Evolutionary conservation across 2,329 filamentous ascomycete species (phyloP), one percentile per base, ranked within the genome.

Genomic region (Thelonectria olida): DNA sequence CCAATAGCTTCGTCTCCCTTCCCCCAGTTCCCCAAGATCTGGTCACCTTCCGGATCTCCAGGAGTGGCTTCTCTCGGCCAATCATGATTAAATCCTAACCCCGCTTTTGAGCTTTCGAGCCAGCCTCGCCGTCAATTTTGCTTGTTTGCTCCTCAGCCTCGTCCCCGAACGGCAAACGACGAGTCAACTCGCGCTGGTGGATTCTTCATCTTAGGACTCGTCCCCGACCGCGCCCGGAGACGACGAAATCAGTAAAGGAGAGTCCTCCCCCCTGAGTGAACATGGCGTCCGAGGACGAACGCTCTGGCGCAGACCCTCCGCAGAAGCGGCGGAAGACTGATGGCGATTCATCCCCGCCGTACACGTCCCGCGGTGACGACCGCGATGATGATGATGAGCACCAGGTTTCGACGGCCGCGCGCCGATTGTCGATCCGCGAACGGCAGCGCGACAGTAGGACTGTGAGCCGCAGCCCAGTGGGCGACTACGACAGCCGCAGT

Each of bases 251-350:
- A 6, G 4, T 7, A 2, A 19, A 10, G 23, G 49, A n/a, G 13
- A 28, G 49, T 20, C 28, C 20, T 15, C 27, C 23, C 7, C 20
- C 17, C 19, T 41, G 10, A 28, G 38, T 23, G 25, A 53, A 62
- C 52, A 79, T 79, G 77, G 69, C 70, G 48, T 69, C 70, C 17
- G 67, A 68, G 38, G 66, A 72, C 38, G 70, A 74, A 19, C 63
- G 56, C 34, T 67, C 67, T 9, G 67, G 60, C n/a, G 58, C 64
- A 20, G 68, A 72, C 22, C 71, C 74, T 39, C 67, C 68, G 13
- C 65, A 60, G 23, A 79, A 79, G 65, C 72, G 76, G 49, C 75
- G 71, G 47, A 76, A 72, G 64, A 78, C 75, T 4, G 63, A 67
- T 25, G 68, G 73, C 47, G 70, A 68, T 34, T 73, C 73, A 10